Evolutionary conservation across 169 alveolate genomes (phyloP), one percentile per base, ranked within the genome.

Genomic region (Plasmodium berghei): DNA sequence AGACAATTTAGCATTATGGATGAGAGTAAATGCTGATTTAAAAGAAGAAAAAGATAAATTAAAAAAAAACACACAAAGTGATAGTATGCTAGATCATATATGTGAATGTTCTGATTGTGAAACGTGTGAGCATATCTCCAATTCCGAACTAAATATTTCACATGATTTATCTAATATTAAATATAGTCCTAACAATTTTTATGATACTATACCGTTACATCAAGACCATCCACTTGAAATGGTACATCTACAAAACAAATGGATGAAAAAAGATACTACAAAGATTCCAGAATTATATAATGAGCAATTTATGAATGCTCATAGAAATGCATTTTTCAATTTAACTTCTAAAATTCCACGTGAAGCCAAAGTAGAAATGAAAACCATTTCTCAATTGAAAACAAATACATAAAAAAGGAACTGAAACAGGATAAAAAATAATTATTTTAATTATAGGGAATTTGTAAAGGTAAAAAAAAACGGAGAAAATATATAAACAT

Each of bases 21-120:
- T 92, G 94, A 83, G 94, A 72, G 94, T 92, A 55, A 92, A 92
- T 92, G 94, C 94, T 12, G 94, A 92, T 49, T 87, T 92, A 62
- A 72, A 88, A 42, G 87, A 92, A 62, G 94, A 92, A 40, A 67
- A 92, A 56, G 88, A 92, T 72, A 63, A 63, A 12, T 63, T 77
- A 59, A 77, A 64, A 42, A 77, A 48, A 16, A 9, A n/a, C 18
- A n/a, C 8, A 66, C 12, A 28, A 5, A 28, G 24, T 28, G 80
- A 64, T 8, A 77, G 34, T 59, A 14, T 18, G 54, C 54, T 71
- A 10, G 80, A 66, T 24, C 80, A 20, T 42, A 64, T 77, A 26
- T 77, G 89, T 45, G 80, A 64, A 64, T 77, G 89, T 20, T 77
- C 89, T 12, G 75, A 64, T 24, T 49, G 54, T 12, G 89, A 77